Percentiles rank a stretch among this genome's conserved stretches.
Evolutionary conservation across 495 filamentous ascomycete genomes (phyloP).

Genomic region (Achaetomiella virescens): DNA sequence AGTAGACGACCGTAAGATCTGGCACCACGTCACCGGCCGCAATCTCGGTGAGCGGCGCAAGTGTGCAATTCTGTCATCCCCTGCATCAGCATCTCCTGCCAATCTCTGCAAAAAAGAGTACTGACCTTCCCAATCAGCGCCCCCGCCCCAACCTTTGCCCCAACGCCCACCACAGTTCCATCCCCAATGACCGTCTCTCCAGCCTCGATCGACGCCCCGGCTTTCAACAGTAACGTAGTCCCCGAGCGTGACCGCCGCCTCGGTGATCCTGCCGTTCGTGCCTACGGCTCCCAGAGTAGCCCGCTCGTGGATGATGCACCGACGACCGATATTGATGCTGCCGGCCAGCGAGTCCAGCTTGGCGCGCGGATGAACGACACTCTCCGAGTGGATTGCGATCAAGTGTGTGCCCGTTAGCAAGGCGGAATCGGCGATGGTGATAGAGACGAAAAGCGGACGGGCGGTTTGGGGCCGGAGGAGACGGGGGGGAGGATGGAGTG

Average conservation of each 20-base stretch:
- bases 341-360: constrained; percentile 63
- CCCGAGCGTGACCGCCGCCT: constrained; percentile 44
- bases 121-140: constrained; percentile 59
- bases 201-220: constrained; percentile 54
- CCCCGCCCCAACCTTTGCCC: constrained; percentile 53
- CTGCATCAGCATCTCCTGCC: neutral
- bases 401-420: constrained; percentile 63
- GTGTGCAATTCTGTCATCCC: constrained; percentile 45
- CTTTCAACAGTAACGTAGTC: constrained; percentile 56
- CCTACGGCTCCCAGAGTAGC: constrained; percentile 48
- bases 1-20: constrained; percentile 63
- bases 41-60: constrained; percentile 46
- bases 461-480: constrained; percentile 50
- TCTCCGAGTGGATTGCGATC: constrained; percentile 63
- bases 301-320: constrained; percentile 73
- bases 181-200: constrained; percentile 55
- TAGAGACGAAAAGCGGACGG: constrained; percentile 60
- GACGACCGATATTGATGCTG: constrained; percentile 63
- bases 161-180: constrained; percentile 56
- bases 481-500: constrained; percentile 45
- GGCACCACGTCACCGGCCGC: constrained; percentile 48
- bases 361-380: constrained; percentile 76
- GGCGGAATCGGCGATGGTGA: constrained; percentile 72
- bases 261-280: constrained; percentile 20
- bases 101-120: neutral